phyloP scores from a whole-genome alignment of 2,329 filamentous ascomycete species.

The Sporothrix pallida region DNA sequence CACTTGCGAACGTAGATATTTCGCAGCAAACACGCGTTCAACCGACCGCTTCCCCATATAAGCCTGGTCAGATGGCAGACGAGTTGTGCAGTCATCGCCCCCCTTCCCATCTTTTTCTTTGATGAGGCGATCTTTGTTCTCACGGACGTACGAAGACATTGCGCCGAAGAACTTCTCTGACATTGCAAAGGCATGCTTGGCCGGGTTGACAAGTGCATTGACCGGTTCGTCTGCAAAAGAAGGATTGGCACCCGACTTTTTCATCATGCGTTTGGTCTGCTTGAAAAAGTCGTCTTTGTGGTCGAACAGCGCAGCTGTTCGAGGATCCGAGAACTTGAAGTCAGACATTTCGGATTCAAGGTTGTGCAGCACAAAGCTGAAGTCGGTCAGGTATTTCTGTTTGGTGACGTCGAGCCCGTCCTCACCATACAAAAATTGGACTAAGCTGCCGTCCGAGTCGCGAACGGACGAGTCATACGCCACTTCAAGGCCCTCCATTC shows the following conservation, averaged over 20 bases:
- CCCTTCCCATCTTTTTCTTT: constrained; percentile 54
- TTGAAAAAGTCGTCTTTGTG: constrained; percentile 69
- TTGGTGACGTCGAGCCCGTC: constrained; percentile 95
- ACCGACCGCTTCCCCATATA: constrained; percentile 71
- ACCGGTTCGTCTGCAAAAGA: constrained; percentile 74
- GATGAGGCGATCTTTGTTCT: constrained; percentile 70
- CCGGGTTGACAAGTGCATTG: constrained; percentile 73
- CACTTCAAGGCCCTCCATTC: constrained; percentile 92
- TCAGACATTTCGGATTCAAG: constrained; percentile 78
- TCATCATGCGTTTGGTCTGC: constrained; percentile 81
- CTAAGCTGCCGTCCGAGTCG: constrained; percentile 88
- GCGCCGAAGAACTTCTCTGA: constrained; percentile 83
- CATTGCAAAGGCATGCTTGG: constrained; percentile 79
- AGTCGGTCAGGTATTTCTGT: constrained; percentile 88
- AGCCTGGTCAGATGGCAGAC: constrained; percentile 45
- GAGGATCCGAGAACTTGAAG: constrained; percentile 67
- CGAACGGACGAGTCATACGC: constrained; percentile 94
- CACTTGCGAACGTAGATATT: constrained; percentile 89
- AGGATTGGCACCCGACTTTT: constrained; percentile 66
- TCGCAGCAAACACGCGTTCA: constrained; percentile 83
- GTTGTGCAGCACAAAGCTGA: constrained; percentile 88
- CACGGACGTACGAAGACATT: constrained; percentile 77
- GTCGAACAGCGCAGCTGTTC: constrained; percentile 54
- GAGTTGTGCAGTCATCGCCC: constrained; percentile 29
- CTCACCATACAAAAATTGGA: constrained; percentile 97